Conservation (phyloP, 2,329 filamentous ascomycete genomes). For the Fusarium subglutinans region DNA sequence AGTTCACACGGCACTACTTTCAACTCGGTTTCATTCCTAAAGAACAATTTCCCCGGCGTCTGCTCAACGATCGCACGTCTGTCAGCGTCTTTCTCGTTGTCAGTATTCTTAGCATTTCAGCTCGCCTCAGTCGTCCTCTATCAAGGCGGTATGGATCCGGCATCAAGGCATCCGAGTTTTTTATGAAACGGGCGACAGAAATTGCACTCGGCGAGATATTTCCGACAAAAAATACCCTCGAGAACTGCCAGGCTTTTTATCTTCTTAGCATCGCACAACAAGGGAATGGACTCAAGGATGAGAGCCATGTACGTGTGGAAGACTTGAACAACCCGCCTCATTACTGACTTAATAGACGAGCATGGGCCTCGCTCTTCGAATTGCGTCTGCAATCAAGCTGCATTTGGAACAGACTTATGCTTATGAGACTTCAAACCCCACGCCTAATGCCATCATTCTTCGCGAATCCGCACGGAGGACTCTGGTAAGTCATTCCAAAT, state of each 20-base stretch:
- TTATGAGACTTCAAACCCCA: conserved; percentile 48
- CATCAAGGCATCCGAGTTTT: conserved; percentile 61
- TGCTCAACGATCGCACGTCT: conserved; percentile 58
- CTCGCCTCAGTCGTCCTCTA: conserved; percentile 61
- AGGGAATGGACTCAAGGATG: conserved; percentile 62
- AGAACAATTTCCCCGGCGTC: conserved; percentile 57
- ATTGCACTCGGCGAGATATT: conserved; percentile 62
- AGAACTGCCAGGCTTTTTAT: conserved; percentile 68
- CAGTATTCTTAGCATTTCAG: conserved; percentile 65
- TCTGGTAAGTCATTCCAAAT: conserved; percentile 52
- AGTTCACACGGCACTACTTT: conserved; percentile 65
- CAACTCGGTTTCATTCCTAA: conserved; percentile 69
- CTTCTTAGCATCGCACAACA: conserved; percentile 68
- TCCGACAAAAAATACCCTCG: conserved; percentile 55
- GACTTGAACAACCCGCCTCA: neutral
- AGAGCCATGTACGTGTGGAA: conserved; percentile 59
- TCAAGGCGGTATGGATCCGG: conserved; percentile 60
- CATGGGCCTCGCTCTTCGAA: conserved; percentile 64
- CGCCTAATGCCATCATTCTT: conserved; percentile 56
- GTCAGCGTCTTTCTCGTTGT: conserved; percentile 65
- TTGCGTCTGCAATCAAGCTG: conserved; percentile 64
- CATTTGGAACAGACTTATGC: conserved; percentile 65
- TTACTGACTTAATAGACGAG: conserved; percentile 55
- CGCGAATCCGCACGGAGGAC: conserved; percentile 67
- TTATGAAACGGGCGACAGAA: conserved; percentile 60